Evolutionary conservation across 495 filamentous ascomycete genomes (phyloP).

Genomic region (Barbatosphaeria neglecta): DNA sequence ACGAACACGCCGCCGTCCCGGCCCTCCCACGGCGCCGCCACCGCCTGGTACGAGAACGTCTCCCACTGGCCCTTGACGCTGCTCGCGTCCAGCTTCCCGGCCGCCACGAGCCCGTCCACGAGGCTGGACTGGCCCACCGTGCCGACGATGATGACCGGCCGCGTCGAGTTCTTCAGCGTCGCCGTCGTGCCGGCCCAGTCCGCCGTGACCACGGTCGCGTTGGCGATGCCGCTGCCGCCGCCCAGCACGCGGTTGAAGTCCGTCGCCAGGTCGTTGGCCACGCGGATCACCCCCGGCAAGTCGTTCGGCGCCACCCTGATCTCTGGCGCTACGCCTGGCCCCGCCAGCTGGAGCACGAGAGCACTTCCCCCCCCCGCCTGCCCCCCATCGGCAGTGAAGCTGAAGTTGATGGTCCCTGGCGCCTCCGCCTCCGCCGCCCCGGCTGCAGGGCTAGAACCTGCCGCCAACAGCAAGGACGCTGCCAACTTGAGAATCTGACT

Average conservation of each 20-base stretch:
- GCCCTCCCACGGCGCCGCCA: slow-evolving; percentile 37
- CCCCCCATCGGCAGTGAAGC: slow-evolving; percentile 6
- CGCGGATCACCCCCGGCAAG: slow-evolving; percentile 35
- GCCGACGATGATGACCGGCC: slow-evolving; percentile 36
- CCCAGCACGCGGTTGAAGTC: slow-evolving; percentile 43
- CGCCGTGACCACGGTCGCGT: slow-evolving; percentile 16
- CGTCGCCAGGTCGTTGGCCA: slow-evolving; percentile 31
- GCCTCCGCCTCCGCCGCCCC: not conserved
- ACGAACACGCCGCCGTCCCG: slow-evolving; percentile 34
- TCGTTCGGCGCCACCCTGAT: slow-evolving; percentile 23
- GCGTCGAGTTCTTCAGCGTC: slow-evolving; percentile 11
- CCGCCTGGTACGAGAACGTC: slow-evolving; percentile 40
- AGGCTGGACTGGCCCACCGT: slow-evolving; percentile 36
- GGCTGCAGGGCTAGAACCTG: too few species aligned
- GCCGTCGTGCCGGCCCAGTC: slow-evolving; percentile 12
- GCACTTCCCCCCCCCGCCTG: too few species aligned
- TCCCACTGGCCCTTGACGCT: slow-evolving; percentile 48
- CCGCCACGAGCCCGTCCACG: slow-evolving; percentile 29
- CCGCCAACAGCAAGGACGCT: not conserved
- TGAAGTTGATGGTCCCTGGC: slow-evolving; percentile 10
- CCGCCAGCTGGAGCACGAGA: slow-evolving; percentile 15
- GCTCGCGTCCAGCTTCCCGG: slow-evolving; percentile 38
- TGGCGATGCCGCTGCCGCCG: slow-evolving; percentile 6
- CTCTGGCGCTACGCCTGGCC: slow-evolving; percentile 11
- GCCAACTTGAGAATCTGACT: too few species aligned